Evolutionary conservation across 2,329 filamentous ascomycete genomes (phyloP).

Genomic region (Nemania serpens): DNA sequence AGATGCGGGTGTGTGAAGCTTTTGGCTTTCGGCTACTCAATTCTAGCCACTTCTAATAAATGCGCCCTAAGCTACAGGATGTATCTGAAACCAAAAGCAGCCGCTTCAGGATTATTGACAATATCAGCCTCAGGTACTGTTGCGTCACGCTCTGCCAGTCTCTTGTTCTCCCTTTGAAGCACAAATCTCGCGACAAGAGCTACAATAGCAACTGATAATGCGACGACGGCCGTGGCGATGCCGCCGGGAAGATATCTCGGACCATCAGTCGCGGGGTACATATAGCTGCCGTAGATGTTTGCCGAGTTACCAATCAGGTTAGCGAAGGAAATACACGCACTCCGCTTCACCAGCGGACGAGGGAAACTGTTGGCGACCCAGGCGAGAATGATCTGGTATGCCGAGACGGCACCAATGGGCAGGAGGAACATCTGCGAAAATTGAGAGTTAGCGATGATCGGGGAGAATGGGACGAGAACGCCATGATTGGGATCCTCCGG

Average conservation of each 20-base stretch:
- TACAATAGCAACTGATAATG: constrained; percentile 61
- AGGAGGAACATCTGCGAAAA: constrained; percentile 57
- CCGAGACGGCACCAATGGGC: constrained; percentile 57
- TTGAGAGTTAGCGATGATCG: not conserved
- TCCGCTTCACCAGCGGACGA: constrained; percentile 69
- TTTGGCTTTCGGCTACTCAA: too few species aligned
- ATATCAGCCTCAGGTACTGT: constrained; percentile 30
- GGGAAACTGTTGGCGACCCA: constrained; percentile 73
- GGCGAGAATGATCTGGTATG: constrained; percentile 65
- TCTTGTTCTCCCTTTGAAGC: constrained; percentile 63
- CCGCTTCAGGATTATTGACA: constrained; percentile 14
- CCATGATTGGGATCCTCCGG: too few species aligned
- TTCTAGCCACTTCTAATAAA: not conserved
- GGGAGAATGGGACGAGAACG: not conserved
- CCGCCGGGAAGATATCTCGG: constrained; percentile 58
- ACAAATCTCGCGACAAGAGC: constrained; percentile 58
- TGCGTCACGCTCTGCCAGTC: constrained; percentile 55
- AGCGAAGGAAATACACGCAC: constrained; percentile 67
- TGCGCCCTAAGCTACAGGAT: constrained; percentile 23
- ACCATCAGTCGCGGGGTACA: constrained; percentile 50
- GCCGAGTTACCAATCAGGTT: constrained; percentile 68
- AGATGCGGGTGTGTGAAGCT: not conserved
- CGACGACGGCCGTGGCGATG: constrained; percentile 64
- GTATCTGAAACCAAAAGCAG: constrained; percentile 34
- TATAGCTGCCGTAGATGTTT: constrained; percentile 53